Evolutionary conservation across 176 grass and related monocot species (phyloP).

Genomic region (Carex littledalei): DNA sequence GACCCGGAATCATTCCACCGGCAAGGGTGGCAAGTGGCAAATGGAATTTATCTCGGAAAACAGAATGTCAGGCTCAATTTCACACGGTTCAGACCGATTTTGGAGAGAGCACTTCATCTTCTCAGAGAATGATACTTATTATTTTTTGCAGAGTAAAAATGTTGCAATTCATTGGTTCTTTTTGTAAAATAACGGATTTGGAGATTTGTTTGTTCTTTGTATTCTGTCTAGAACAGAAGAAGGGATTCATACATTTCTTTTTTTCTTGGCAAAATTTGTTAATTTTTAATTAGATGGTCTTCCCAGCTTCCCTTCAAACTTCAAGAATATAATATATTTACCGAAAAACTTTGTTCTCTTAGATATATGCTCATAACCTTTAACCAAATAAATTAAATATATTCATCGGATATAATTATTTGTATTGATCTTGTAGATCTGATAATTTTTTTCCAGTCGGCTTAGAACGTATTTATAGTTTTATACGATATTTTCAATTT

Average conservation of each 20-base stretch:
- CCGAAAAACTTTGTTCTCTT: not conserved
- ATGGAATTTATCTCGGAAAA: conserved; percentile 59
- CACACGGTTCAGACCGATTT: conserved; percentile 37
- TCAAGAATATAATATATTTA: not conserved
- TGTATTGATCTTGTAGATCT: too few species aligned
- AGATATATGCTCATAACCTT: not conserved
- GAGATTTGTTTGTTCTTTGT: not conserved
- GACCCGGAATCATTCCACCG: conserved; percentile 56
- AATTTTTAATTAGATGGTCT: not conserved
- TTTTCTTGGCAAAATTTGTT: not conserved
- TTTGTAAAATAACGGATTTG: not conserved
- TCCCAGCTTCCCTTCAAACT: not conserved
- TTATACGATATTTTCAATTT: too few species aligned
- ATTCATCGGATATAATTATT: too few species aligned
- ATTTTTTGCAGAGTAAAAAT: not conserved
- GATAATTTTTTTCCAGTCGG: too few species aligned
- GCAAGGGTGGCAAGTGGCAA: conserved; percentile 48
- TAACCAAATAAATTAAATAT: not conserved
- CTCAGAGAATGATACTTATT: conserved; percentile 38
- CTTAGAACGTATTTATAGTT: too few species aligned
- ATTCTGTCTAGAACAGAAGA: not conserved
- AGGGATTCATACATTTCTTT: not conserved
- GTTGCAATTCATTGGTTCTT: not conserved
- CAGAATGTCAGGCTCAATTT: conserved; percentile 69
- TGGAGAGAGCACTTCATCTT: conserved; percentile 43